Conservation (phyloP, 371 early-diverging fungal species). For the Capniomyces stellatus region DNA sequence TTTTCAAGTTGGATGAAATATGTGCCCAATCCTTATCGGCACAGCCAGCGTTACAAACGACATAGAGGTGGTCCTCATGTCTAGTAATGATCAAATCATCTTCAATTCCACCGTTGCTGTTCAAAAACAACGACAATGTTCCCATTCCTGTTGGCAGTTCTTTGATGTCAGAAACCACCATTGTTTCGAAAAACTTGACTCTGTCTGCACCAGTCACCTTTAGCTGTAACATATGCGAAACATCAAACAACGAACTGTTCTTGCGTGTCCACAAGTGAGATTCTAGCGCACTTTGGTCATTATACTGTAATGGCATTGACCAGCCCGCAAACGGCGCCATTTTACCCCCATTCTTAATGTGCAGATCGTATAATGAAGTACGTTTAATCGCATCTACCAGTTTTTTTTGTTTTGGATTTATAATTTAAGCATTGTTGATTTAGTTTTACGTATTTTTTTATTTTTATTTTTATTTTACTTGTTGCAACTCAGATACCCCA, state of each 20-base stretch:
- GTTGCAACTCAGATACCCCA: no score
- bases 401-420: neutral
- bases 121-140: slow-evolving; percentile 84
- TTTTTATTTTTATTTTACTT: no score
- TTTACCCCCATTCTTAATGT: slow-evolving; percentile 76
- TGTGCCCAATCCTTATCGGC: slow-evolving; percentile 90
- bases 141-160: slow-evolving; percentile 59
- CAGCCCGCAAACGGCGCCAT: slow-evolving; percentile 97
- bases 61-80: slow-evolving; percentile 54
- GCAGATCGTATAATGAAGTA: slow-evolving; percentile 84
- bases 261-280: slow-evolving; percentile 80
- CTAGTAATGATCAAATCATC: slow-evolving; percentile 93
- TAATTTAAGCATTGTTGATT: no score
- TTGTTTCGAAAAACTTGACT: slow-evolving; percentile 65
- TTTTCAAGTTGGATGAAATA: slow-evolving; percentile 50
- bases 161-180: slow-evolving; percentile 75
- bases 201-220: slow-evolving; percentile 81
- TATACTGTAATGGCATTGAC: slow-evolving; percentile 87
- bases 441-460: no score
- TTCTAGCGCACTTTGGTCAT: slow-evolving; percentile 57
- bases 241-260: slow-evolving; percentile 90
- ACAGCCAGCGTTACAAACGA: slow-evolving; percentile 95
- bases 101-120: slow-evolving; percentile 89
- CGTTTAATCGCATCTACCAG: slow-evolving; percentile 23
- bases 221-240: slow-evolving; percentile 96